Conservation (phyloP, 2,329 filamentous ascomycete genomes). For the Beauveria sp. region DNA sequence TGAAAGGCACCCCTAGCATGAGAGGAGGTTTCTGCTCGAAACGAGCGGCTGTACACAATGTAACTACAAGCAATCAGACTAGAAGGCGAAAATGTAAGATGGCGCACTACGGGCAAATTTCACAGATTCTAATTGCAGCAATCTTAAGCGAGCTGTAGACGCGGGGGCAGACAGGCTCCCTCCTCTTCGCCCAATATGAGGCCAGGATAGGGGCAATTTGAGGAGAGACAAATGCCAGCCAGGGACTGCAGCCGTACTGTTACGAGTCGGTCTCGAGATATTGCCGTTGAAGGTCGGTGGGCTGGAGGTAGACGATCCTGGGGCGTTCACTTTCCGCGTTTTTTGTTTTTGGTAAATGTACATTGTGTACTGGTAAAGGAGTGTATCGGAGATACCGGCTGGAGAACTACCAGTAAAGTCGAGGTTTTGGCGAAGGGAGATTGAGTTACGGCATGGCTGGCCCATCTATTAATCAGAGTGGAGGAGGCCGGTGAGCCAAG, state of each 20-base stretch:
- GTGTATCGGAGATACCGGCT: too few species aligned
- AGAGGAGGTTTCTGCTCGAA: neutral
- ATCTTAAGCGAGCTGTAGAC: conserved; percentile 2
- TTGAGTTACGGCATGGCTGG: neutral
- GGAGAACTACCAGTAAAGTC: neutral
- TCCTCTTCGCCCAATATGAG: neutral
- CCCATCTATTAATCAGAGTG: neutral
- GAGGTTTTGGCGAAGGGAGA: neutral
- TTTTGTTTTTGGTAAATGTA: too few species aligned
- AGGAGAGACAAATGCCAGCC: neutral
- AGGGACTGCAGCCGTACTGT: neutral
- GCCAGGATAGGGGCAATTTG: neutral
- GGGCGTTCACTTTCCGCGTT: too few species aligned
- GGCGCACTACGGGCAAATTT: conserved; percentile 1
- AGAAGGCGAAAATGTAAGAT: conserved; percentile 2
- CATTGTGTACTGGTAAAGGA: too few species aligned
- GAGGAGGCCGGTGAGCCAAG: neutral
- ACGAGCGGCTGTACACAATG: conserved; percentile 7
- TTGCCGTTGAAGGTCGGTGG: too few species aligned
- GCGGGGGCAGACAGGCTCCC: neutral
- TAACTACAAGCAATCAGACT: conserved; percentile 2
- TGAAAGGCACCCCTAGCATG: neutral
- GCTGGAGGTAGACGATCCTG: too few species aligned
- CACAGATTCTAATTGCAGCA: conserved; percentile 1
- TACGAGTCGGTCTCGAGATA: neutral